Percentiles rank a stretch among this genome's conserved stretches.
phyloP scores from a whole-genome alignment of 257 asterid genomes.

The Jasminum sambac region DNA sequence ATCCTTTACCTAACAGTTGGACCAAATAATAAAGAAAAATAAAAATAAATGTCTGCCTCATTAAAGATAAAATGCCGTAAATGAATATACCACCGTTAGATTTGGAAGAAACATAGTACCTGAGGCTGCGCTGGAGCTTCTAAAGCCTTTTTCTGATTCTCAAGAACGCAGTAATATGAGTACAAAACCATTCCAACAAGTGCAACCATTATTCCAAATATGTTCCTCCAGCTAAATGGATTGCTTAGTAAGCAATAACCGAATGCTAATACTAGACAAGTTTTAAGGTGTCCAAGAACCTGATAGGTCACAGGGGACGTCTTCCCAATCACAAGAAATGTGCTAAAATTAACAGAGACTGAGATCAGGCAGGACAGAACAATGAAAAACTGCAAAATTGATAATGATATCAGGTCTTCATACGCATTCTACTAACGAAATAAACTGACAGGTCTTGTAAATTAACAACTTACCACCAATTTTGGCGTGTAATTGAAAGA shows the following conservation, averaged over 20 bases:
- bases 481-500: slow-evolving; percentile 67
- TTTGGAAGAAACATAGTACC: slow-evolving; percentile 39
- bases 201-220: slow-evolving; percentile 56
- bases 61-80: neutral
- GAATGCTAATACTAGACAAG: slow-evolving; percentile 66
- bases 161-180: slow-evolving; percentile 53
- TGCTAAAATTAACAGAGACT: slow-evolving; percentile 64
- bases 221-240: slow-evolving; percentile 70
- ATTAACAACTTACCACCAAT: slow-evolving; percentile 57
- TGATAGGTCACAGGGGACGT: slow-evolving; percentile 75
- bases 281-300: slow-evolving; percentile 74
- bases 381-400: slow-evolving; percentile 53
- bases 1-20: slow-evolving; percentile 49
- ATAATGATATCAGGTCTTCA: slow-evolving; percentile 29
- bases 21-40: neutral
- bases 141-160: slow-evolving; percentile 44
- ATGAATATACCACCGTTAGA: slow-evolving; percentile 12
- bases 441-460: slow-evolving; percentile 18
- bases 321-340: slow-evolving; percentile 70
- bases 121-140: slow-evolving; percentile 48
- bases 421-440: slow-evolving; percentile 17
- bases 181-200: slow-evolving; percentile 57
- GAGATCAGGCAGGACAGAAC: slow-evolving; percentile 65
- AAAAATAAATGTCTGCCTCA: slow-evolving; percentile 6
- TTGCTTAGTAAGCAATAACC: slow-evolving; percentile 58